phyloP scores from a whole-genome alignment of 129 eudicot species.

The Heracleum sosnowskyi region DNA sequence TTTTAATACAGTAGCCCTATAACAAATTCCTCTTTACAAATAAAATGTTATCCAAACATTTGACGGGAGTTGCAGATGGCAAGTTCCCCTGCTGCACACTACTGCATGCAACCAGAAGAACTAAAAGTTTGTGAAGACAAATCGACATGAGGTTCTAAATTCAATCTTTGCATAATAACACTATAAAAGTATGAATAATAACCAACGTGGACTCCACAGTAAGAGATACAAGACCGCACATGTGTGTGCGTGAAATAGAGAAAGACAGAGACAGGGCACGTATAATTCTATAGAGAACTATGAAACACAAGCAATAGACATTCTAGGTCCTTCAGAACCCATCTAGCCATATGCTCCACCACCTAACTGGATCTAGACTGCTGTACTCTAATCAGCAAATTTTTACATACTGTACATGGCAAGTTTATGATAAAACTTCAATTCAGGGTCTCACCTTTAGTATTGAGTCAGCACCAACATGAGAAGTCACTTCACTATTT shows the following conservation, averaged over 20 bases:
- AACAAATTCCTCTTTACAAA: neutral
- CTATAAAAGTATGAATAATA: neutral
- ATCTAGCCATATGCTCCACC: neutral
- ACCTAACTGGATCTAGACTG: neutral
- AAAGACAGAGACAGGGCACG: neutral
- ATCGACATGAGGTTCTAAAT: neutral
- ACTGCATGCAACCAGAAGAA: neutral
- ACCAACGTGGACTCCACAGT: neutral
- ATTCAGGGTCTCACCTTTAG: conserved; percentile 51
- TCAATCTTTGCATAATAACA: neutral
- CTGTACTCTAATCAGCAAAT: neutral
- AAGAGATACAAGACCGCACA: neutral
- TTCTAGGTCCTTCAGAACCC: neutral
- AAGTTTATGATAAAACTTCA: neutral
- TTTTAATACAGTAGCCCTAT: neutral
- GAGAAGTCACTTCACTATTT: conserved; percentile 35
- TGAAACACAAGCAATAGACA: neutral
- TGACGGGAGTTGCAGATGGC: neutral
- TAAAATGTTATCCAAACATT: neutral
- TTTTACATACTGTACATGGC: neutral
- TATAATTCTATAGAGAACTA: too few species aligned
- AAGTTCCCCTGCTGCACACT: neutral
- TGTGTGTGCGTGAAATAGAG: neutral
- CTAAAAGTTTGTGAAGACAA: neutral
- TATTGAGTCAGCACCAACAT: conserved; percentile 51